phyloP scores from a whole-genome alignment of 805 yeast species.

The Pichia deserticola region DNA sequence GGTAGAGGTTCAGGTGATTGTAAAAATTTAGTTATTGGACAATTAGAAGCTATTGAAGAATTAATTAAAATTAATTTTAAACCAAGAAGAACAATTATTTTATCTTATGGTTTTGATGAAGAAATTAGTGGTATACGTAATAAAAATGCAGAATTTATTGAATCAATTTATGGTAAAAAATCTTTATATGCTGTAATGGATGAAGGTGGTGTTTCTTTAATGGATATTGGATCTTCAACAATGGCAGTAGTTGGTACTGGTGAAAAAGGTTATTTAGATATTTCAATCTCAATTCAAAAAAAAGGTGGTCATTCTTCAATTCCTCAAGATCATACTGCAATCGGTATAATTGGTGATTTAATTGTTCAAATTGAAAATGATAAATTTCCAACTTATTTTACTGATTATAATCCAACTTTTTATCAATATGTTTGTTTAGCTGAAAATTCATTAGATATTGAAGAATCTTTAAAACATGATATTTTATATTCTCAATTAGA shows the following conservation, averaged over 20 bases:
- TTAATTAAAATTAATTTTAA: slow-evolving; percentile 27
- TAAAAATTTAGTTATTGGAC: slow-evolving; percentile 38
- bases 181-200: slow-evolving; percentile 39
- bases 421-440: slow-evolving; percentile 40
- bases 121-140: slow-evolving; percentile 36
- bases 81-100: slow-evolving; percentile 37
- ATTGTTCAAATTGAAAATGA: slow-evolving; percentile 32
- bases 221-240: slow-evolving; percentile 33
- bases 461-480: slow-evolving; percentile 26
- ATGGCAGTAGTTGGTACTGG: slow-evolving; percentile 40
- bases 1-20: slow-evolving; percentile 39
- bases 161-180: slow-evolving; percentile 33
- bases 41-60: slow-evolving; percentile 27
- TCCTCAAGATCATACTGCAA: slow-evolving; percentile 42
- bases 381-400: slow-evolving; percentile 32
- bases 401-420: slow-evolving; percentile 38
- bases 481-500: slow-evolving; percentile 34
- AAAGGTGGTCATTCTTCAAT: slow-evolving; percentile 48
- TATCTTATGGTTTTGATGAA: slow-evolving; percentile 47
- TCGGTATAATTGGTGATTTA: slow-evolving; percentile 39
- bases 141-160: slow-evolving; percentile 30
- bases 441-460: slow-evolving; percentile 33
- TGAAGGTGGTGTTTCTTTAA: slow-evolving; percentile 33
- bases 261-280: slow-evolving; percentile 41
- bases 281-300: slow-evolving; percentile 33